Percentiles rank a stretch among this genome's conserved stretches.
Conservation (phyloP, 768 basidiomycete genomes). For the Kwoniella newhampshirensis region DNA sequence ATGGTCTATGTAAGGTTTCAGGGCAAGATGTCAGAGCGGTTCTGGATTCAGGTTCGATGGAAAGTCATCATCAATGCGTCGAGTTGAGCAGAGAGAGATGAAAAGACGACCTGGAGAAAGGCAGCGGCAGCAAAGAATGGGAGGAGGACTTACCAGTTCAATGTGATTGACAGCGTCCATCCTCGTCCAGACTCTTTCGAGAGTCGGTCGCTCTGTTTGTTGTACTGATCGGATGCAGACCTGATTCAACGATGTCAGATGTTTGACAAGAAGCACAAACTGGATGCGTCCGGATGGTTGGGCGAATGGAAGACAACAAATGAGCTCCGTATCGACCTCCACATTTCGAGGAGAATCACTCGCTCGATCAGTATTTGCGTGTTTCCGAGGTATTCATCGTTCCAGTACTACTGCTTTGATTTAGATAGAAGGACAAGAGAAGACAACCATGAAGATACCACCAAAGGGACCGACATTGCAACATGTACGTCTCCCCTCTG, state of each 20-base stretch:
- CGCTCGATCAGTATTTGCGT: neutral
- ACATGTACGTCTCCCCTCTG: slow-evolving; percentile 35
- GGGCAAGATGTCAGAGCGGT: neutral
- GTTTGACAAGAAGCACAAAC: neutral
- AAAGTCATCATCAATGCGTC: too few species aligned
- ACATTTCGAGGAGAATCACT: neutral
- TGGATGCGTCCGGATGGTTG: too few species aligned
- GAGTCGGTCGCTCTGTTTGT: neutral
- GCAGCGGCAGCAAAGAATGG: neutral
- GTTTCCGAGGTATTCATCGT: neutral
- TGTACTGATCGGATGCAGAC: too few species aligned
- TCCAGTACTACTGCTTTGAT: neutral
- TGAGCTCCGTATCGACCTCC: neutral
- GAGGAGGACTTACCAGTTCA: slow-evolving; percentile 15
- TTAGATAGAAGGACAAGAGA: neutral
- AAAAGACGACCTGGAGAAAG: too few species aligned
- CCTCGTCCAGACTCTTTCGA: neutral
- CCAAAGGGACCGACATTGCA: slow-evolving; percentile 26
- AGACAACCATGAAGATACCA: slow-evolving; percentile 1
- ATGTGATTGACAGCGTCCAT: slow-evolving; percentile 25
- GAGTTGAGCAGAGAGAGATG: too few species aligned
- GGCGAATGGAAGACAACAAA: too few species aligned
- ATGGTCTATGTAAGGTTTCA: slow-evolving; percentile 23
- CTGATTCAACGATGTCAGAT: too few species aligned
- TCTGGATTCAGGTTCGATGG: neutral